These are phyloP conservation scores for Clarireedia hainanense DNA, from an alignment of 2,329 filamentous ascomycete genomes.

Conservation along the genomic window DNA sequence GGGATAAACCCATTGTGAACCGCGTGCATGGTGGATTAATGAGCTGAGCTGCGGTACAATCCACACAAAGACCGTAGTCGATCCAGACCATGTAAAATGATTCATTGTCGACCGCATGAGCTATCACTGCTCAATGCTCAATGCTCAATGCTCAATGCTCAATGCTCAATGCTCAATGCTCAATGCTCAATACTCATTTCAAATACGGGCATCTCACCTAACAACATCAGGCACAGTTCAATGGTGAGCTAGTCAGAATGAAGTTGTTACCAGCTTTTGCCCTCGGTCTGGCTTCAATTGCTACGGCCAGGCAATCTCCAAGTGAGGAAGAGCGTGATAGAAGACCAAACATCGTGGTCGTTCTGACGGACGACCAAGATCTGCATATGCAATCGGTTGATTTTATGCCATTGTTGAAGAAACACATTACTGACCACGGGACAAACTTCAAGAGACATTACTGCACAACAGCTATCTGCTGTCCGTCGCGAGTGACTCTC, in stretches of 20 bases:
- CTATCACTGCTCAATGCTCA: not conserved
- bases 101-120: not conserved
- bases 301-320: constrained; percentile 11
- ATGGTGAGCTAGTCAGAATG: not conserved
- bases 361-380: constrained; percentile 60
- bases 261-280: not conserved
- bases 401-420: constrained; percentile 48
- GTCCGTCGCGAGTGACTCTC: constrained; percentile 52
- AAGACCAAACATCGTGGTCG: constrained; percentile 51
- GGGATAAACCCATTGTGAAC: not conserved
- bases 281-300: constrained; percentile 12
- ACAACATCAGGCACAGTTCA: not conserved
- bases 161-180: not conserved
- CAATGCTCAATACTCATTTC: not conserved
- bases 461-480: constrained; percentile 54
- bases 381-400: constrained; percentile 49
- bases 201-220: not conserved
- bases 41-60: not conserved
- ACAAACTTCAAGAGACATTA: constrained; percentile 50
- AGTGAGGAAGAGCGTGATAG: constrained; percentile 7
- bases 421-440: constrained; percentile 47
- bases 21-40: not conserved
- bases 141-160: not conserved
- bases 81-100: not conserved
- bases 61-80: not conserved